phyloP scores from a whole-genome alignment of 352 stramenopile species.

The Phytophthora sp. region DNA sequence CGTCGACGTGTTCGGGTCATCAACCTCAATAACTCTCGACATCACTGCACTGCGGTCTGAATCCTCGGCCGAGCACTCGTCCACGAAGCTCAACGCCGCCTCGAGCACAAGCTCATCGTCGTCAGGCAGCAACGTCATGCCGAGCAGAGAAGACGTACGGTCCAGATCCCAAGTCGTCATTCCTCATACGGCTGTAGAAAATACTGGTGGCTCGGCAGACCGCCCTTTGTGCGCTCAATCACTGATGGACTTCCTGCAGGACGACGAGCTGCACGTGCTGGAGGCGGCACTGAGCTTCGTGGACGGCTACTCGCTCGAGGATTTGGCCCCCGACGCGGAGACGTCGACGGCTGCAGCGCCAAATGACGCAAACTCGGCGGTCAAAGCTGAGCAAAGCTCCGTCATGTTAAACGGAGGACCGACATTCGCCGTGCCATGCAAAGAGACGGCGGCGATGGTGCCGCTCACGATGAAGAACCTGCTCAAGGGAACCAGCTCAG shows the following conservation, averaged over 20 bases:
- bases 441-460: slow-evolving; percentile 20
- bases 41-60: not conserved
- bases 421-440: slow-evolving; percentile 18
- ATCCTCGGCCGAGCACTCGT: not conserved
- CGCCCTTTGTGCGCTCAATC: not conserved
- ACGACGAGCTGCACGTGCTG: slow-evolving; percentile 21
- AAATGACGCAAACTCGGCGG: too few species aligned
- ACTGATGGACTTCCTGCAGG: slow-evolving; percentile 23
- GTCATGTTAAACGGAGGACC: slow-evolving; percentile 7
- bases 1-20: too few species aligned
- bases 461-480: slow-evolving; percentile 15
- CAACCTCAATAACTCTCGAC: too few species aligned
- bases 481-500: not conserved
- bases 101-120: slow-evolving; percentile 9
- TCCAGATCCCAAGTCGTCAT: slow-evolving; percentile 1
- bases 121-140: slow-evolving; percentile 9
- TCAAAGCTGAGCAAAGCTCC: slow-evolving; percentile 2
- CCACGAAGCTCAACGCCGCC: slow-evolving; percentile 12
- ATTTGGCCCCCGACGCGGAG: not conserved
- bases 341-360: too few species aligned
- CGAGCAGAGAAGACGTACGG: not conserved
- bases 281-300: slow-evolving; percentile 32
- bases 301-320: slow-evolving; percentile 17
- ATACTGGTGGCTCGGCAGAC: too few species aligned
- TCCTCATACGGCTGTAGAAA: too few species aligned